phyloP scores from a whole-genome alignment of 2,329 filamentous ascomycete genomes.

The Penicillium verrucosum region DNA sequence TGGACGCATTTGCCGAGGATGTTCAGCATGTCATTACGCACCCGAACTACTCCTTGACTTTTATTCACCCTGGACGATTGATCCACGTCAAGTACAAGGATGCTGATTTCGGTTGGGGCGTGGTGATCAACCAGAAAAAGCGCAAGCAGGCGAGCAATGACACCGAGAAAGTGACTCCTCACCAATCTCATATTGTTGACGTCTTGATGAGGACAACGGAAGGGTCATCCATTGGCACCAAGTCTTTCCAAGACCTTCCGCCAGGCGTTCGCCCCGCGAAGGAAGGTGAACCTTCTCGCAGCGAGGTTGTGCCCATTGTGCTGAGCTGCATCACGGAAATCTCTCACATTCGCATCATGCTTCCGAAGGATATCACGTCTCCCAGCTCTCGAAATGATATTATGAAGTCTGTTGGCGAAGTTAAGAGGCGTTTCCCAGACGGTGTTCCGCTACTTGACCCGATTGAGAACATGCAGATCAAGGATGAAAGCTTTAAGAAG shows the following conservation, averaged over 20 bases:
- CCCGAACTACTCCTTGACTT: conserved; percentile 79
- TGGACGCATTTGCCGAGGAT: conserved; percentile 79
- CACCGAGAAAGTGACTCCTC: conserved; percentile 65
- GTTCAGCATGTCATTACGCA: conserved; percentile 91
- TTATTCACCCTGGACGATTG: conserved; percentile 81
- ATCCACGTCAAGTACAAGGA: conserved; percentile 78
- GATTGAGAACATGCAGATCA: conserved; percentile 93
- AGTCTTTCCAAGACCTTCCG: conserved; percentile 63
- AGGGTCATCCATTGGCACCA: conserved; percentile 50
- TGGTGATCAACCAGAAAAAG: conserved; percentile 69
- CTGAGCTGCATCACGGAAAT: conserved; percentile 82
- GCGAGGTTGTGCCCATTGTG: conserved; percentile 82
- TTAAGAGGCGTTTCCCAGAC: conserved; percentile 85
- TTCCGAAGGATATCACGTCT: conserved; percentile 71
- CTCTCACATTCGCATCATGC: conserved; percentile 76
- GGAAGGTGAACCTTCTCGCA: conserved; percentile 63
- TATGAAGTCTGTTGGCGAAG: conserved; percentile 68
- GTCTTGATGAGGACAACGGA: conserved; percentile 68
- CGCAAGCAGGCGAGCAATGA: conserved; percentile 64
- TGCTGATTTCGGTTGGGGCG: conserved; percentile 90
- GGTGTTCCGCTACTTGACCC: conserved; percentile 86
- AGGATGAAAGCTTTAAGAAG: conserved; percentile 88
- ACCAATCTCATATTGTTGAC: conserved; percentile 79
- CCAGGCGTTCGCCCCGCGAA: conserved; percentile 59
- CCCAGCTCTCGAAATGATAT: conserved; percentile 66